phyloP scores from a whole-genome alignment of 129 eudicot species.

The sunflower (Helianthus annuus) region DNA sequence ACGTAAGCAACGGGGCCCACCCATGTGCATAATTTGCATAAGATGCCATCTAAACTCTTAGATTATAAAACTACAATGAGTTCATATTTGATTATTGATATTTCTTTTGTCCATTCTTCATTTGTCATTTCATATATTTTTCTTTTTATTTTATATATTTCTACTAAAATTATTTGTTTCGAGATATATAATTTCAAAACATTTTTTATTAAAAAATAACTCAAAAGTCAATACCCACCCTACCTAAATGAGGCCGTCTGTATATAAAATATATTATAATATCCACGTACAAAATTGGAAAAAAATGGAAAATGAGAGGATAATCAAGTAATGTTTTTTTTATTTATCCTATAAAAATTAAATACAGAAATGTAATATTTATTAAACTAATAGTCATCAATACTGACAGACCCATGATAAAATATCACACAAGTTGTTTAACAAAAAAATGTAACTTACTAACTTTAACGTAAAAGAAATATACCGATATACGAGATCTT shows the following conservation, averaged over 20 bases:
- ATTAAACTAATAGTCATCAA: too few species aligned
- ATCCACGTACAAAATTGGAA: neutral
- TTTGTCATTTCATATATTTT: conserved; percentile 27
- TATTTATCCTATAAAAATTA: neutral
- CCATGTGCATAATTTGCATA: conserved; percentile 42
- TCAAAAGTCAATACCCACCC: neutral
- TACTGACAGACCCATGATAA: too few species aligned
- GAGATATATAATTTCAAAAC: neutral
- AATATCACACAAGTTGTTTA: too few species aligned
- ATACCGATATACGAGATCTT: neutral
- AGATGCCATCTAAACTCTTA: conserved; percentile 41
- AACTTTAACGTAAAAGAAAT: neutral
- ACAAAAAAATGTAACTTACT: neutral
- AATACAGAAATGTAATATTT: too few species aligned
- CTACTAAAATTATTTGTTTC: neutral
- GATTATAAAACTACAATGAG: conserved; percentile 19
- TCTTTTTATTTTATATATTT: neutral
- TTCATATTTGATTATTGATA: conserved; percentile 17
- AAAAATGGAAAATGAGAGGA: neutral
- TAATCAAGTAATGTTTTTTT: neutral
- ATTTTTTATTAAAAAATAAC: neutral
- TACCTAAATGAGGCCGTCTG: neutral
- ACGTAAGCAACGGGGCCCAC: conserved; percentile 28
- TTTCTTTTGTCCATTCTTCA: conserved; percentile 20
- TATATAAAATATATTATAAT: neutral